Base-by-base conservation (phyloP, 352 stramenopile species). In the Pythium guiyangense region DNA sequence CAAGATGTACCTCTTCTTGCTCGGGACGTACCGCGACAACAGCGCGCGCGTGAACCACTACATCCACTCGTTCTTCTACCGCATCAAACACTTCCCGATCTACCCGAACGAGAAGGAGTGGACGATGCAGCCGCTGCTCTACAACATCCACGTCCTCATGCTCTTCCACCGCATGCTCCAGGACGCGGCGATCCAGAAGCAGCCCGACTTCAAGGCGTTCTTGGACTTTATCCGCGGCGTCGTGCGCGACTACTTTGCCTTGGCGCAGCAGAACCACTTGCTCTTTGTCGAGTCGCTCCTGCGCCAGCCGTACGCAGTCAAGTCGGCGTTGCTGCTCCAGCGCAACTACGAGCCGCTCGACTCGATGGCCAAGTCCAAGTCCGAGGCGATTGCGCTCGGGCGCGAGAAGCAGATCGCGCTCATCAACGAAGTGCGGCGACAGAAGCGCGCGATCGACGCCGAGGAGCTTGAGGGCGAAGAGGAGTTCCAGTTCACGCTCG, bases 61-160 rank as follows among this genome's bases (percentile, higher is more conserved):
- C 76, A 79, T 96, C 25, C 82, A 93, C 67, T 89, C 84, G 25
- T 93, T 93, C 52, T 89, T 96, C 49, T 93, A 93, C 50, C 84
- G 84, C 18, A 79, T 75, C 27, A 90, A 90, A 40, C 73, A 91
- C 56, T 94, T 94, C 58, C 68, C 82, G 56, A 83, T 94, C 60
- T 70, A 82, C 39, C 65, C 77, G 51, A 72, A 85, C 50, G 76
- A 94, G 26, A 37, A 37, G 31, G 64, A 88, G 20, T 88, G 74
- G 71, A 93, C 85, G 18, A 86, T 92, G 79, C 82, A 96, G 42
- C 86, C 86, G 22, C 86, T 96, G 62, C 64, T 96, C 3, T 96
- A 88, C 60, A 91, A 92, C 57, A 90, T 96, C 34, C 81, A 85
- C 58, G 74, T 88, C 40, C 64, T 94, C 17, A 51, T 88, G 43